Evolutionary conservation across 495 filamentous ascomycete species (phyloP).

Genomic region (Lepidopterella palustris): DNA sequence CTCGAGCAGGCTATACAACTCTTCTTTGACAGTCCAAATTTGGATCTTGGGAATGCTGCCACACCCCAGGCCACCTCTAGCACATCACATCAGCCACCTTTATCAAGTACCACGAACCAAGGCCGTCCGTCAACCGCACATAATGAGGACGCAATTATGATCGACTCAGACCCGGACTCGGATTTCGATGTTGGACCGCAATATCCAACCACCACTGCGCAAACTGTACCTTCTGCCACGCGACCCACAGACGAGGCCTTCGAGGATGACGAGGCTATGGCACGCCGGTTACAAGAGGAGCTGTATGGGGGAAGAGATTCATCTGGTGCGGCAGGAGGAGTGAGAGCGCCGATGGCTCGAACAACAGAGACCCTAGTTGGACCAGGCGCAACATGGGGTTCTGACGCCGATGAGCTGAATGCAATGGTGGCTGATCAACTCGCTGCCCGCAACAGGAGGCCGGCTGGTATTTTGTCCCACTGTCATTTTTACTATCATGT

Average conservation of each 20-base stretch:
- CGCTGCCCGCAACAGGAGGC: conserved; percentile 39
- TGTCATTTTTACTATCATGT: not conserved
- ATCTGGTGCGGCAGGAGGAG: conserved; percentile 46
- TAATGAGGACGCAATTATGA: conserved; percentile 54
- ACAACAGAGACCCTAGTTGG: conserved; percentile 88
- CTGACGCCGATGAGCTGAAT: conserved; percentile 48
- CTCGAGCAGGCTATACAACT: conserved; percentile 80
- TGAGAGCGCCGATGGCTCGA: conserved; percentile 85
- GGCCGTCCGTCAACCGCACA: conserved; percentile 38
- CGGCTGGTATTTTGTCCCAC: not conserved
- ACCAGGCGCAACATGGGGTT: conserved; percentile 48
- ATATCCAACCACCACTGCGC: conserved; percentile 2
- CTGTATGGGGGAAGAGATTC: conserved; percentile 53
- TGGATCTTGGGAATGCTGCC: conserved; percentile 42
- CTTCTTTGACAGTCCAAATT: conserved; percentile 74
- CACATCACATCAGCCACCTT: conserved; percentile 28
- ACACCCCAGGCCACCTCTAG: conserved; percentile 26
- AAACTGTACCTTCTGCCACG: not conserved
- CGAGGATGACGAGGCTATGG: conserved; percentile 93
- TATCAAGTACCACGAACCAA: conserved; percentile 20
- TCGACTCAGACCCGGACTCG: conserved; percentile 54
- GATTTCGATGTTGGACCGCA: conserved; percentile 18
- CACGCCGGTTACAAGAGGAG: conserved; percentile 83
- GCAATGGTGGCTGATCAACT: conserved; percentile 62
- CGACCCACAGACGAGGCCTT: not conserved